A percentile compares a stretch with the other conserved stretches of the same genome.
These are phyloP conservation scores for Fomitopsis pinicola DNA, from an alignment of 1,284 basidiomycete species.

Conservation along the genomic window DNA sequence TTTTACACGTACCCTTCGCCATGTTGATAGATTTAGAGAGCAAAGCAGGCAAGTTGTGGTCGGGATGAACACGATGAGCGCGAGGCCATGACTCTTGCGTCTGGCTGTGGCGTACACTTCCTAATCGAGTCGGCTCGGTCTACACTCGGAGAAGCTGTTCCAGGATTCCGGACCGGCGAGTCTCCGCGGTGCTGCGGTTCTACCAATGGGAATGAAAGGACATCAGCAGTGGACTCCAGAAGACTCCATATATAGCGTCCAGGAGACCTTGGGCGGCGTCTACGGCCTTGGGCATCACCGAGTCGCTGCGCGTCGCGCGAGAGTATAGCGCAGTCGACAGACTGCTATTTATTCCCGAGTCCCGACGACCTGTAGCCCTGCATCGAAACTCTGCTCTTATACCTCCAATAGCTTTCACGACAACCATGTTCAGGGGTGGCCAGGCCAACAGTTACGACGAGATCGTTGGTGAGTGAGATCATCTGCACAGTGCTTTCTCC, in stretches of 20 bases:
- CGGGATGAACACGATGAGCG: conserved; percentile 6
- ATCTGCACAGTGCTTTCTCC: conserved; percentile 1
- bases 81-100: neutral
- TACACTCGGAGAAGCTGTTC: neutral
- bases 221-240: neutral
- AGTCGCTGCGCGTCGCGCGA: neutral
- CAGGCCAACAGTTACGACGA: conserved; percentile 87
- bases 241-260: neutral
- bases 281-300: neutral
- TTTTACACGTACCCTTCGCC: neutral
- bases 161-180: neutral
- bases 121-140: neutral
- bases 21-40: neutral
- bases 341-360: conserved; percentile 6
- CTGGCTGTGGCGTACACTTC: neutral
- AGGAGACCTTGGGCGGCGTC: neutral
- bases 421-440: conserved; percentile 61
- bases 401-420: neutral
- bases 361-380: neutral
- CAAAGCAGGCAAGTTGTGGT: neutral
- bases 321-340: conserved; percentile 15
- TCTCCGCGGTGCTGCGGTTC: neutral
- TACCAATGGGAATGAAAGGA: neutral
- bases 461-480: conserved; percentile 70
- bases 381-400: neutral